Percentiles rank a stretch among this genome's conserved stretches.
phyloP scores from a whole-genome alignment of 306 rosid species.

The Castanea sativa region DNA sequence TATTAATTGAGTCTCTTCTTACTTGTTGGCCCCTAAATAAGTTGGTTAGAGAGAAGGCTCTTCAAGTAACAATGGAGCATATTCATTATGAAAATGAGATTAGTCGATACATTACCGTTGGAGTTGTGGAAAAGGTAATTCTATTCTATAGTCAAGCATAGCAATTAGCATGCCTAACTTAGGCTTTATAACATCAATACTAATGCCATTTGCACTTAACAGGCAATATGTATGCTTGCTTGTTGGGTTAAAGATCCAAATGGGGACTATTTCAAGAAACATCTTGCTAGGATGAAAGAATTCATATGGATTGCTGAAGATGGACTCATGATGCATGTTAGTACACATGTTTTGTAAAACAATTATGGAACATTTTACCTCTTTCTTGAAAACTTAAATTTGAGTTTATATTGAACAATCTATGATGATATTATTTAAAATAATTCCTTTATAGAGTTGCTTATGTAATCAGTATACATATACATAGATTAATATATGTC shows the following conservation, averaged over 20 bases:
- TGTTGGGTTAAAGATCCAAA: conserved; percentile 45
- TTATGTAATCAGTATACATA: too few species aligned
- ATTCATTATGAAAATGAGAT: conserved; percentile 41
- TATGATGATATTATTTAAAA: too few species aligned
- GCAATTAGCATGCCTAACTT: background rate
- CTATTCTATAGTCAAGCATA: background rate
- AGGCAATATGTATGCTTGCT: conserved; percentile 39
- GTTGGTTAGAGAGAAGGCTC: conserved; percentile 26
- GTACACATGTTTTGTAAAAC: background rate
- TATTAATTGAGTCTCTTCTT: conserved; percentile 55
- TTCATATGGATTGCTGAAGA: conserved; percentile 44
- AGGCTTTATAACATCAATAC: background rate
- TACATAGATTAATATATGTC: too few species aligned
- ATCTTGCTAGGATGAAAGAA: conserved; percentile 30
- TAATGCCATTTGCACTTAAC: background rate
- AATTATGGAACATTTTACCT: background rate
- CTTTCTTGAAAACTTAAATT: background rate
- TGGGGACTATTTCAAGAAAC: conserved; percentile 34
- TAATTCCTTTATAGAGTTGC: too few species aligned
- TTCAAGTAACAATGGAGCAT: conserved; percentile 22
- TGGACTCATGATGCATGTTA: conserved; percentile 38
- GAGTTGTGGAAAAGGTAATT: conserved; percentile 35
- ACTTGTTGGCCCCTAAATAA: conserved; percentile 47
- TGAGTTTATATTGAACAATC: too few species aligned
- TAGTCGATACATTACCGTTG: conserved; percentile 29